A percentile compares a stretch with the other conserved stretches of the same genome.
Conservation (phyloP, 2,329 filamentous ascomycete genomes). For the Colletotrichum filicis region DNA sequence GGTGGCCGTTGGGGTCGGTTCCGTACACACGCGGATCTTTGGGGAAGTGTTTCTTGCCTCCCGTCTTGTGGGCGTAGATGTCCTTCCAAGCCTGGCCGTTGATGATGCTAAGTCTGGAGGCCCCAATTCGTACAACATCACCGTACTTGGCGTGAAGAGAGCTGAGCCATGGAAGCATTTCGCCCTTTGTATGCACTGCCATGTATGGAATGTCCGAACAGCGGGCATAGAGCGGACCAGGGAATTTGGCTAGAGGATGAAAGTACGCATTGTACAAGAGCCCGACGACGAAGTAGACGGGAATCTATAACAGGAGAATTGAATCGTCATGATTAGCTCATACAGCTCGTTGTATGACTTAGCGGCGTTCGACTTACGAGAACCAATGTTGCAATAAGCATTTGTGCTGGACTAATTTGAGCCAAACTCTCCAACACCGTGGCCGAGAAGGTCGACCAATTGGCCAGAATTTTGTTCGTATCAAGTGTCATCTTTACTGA, state of each 20-base stretch:
- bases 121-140: neutral
- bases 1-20: too few species aligned
- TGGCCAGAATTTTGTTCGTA: too few species aligned
- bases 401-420: neutral
- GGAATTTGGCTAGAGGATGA: neutral
- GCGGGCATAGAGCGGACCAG: neutral
- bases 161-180: neutral
- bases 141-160: neutral
- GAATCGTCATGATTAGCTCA: neutral
- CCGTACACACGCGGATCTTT: too few species aligned
- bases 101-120: neutral
- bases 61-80: neutral
- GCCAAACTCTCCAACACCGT: neutral
- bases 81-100: neutral
- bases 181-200: neutral
- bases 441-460: neutral
- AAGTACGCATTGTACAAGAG: neutral
- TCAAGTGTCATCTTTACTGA: too few species aligned
- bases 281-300: neutral
- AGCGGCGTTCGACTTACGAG: neutral
- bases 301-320: neutral
- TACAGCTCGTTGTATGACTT: rapidly evolving
- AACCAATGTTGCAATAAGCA: neutral
- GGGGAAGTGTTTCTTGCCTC: too few species aligned
- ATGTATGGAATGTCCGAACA: neutral